Percentiles rank a stretch among this genome's conserved stretches.
phyloP scores from a whole-genome alignment of 495 filamentous ascomycete genomes.

The Tuber borchii region DNA sequence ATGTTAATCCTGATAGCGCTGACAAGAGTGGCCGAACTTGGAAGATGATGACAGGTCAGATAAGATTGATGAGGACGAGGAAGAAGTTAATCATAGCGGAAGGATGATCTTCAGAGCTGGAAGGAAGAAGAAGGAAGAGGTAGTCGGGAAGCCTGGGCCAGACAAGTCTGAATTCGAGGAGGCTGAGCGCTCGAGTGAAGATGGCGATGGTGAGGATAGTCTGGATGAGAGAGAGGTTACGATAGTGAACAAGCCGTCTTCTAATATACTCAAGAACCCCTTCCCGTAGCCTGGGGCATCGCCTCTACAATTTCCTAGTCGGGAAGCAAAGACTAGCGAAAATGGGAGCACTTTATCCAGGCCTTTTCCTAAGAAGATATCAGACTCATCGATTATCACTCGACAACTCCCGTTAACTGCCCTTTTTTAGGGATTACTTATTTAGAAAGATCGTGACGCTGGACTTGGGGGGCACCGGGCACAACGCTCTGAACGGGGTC shows the following conservation, averaged over 20 bases:
- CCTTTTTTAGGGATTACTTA: neutral
- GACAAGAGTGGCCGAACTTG: constrained; percentile 38
- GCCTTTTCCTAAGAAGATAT: neutral
- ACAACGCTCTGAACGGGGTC: neutral
- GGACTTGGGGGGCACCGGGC: too few relatives aligned
- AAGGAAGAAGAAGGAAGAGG: constrained; percentile 29
- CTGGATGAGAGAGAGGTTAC: constrained; percentile 41
- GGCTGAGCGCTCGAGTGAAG: constrained; percentile 17
- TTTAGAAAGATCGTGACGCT: neutral
- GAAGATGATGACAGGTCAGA: constrained; percentile 42
- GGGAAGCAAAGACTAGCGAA: neutral
- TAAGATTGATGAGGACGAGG: constrained; percentile 50
- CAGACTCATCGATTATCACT: neutral
- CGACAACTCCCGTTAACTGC: neutral
- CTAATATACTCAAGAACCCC: constrained; percentile 18
- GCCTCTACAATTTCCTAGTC: neutral
- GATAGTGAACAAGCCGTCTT: constrained; percentile 21
- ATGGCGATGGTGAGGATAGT: constrained; percentile 49
- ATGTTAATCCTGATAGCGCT: too few relatives aligned
- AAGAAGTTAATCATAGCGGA: constrained; percentile 52
- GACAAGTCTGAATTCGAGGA: constrained; percentile 32
- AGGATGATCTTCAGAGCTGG: constrained; percentile 59
- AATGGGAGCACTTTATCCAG: constrained; percentile 5
- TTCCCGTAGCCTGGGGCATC: constrained; percentile 17
- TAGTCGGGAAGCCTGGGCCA: constrained; percentile 11